Evolutionary conservation across 345 rosid species (phyloP), one percentile per base, ranked within the genome.

Genomic region (Dipteronia sinensis): DNA sequence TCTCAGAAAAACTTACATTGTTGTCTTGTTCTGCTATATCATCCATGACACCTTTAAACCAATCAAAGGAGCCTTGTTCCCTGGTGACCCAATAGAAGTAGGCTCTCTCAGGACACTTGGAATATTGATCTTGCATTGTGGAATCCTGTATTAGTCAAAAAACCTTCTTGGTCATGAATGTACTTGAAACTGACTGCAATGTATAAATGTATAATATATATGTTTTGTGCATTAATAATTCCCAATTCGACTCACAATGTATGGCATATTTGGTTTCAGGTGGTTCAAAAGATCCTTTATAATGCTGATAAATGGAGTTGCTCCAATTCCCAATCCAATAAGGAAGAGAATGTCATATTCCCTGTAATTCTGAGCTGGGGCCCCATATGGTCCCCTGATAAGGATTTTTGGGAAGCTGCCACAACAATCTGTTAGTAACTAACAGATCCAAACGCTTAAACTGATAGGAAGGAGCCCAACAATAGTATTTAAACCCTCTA

Each of bases 21-120:
- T 71, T 84, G 67, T 96, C 98, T 31, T 72, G 89, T 53, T 94
- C 97, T 29, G 97, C 98, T 53, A 96, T 86, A 55, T 96, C 99
- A 85, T 96, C 97, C 99, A 96, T 94, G 70, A 96, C 99, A 76
- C 98, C 99, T 81, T 94, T 96, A 68, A 96, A 96, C 99, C 99
- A 96, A 69, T 96, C 99, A 67, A 94, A 96, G 17, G 98, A 96
- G 73, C 88, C 85, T 86, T 96, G 99, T 80, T 96, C 99, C 80
- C 98, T 90, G 22, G 98, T 96, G 2, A 94, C 98, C 99, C 99
- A 96, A 74, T 91, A 94, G 67, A 96, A 96, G 64, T 96, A 94
- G 3, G 99, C 99, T 84, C 99, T 89, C 78, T 88, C 94, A 1
- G 99, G 97, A 72, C 83, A 85, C 79, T 64, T 82, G 10, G 53